Evolutionary conservation across 371 early-diverging fungal genomes (phyloP), one percentile per base, ranked within the genome.

Genomic region (Mortierella sp.): DNA sequence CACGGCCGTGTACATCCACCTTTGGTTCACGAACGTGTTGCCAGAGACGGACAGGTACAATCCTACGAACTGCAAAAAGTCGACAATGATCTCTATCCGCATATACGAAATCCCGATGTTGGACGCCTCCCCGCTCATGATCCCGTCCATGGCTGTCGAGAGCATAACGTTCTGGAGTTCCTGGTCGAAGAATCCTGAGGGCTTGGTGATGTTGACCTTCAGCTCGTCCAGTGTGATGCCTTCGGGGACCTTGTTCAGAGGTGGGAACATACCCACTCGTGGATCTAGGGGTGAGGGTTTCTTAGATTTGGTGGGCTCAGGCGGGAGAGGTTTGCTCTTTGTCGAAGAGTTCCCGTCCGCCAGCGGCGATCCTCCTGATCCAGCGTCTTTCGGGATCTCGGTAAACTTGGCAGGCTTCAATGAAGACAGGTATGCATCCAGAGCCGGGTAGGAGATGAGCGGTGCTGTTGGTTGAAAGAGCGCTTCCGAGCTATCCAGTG

Each of bases 71-170:
- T 90, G 90, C 64, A 89, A 43, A 58, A 86, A 87, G 58, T 90
- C 90, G 29, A 89, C 85, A 41, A 90, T 71, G n/a, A 88, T 79
- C 74, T 90, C 90, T 19, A 88, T 19, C 52, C 88, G 80, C 74
- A 76, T 83, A 37, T 76, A 77, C 1, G 74, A 78, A 34, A 79
- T 76, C 22, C 86, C 86, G 44, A 79, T 45, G 52, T 68, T 68
- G n/a, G 82, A 76, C 6, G 76, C 22, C 64, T 86, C 83, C n/a
- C 74, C 83, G 34, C 74, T 74, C 73, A 86, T 76, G 44, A 86
- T 78, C 0, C 77, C 85, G 24, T 86, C 86, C 40, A 82, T 68
- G 10, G 85, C 79, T 22, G 79, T 64, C 4, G 75, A 65, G 0
- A 86, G 41, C 47, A 86, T 34, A 10, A 74, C 76, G 40, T 86